phyloP scores from a whole-genome alignment of 2,329 filamentous ascomycete species.

The Penicillium oxalicum region DNA sequence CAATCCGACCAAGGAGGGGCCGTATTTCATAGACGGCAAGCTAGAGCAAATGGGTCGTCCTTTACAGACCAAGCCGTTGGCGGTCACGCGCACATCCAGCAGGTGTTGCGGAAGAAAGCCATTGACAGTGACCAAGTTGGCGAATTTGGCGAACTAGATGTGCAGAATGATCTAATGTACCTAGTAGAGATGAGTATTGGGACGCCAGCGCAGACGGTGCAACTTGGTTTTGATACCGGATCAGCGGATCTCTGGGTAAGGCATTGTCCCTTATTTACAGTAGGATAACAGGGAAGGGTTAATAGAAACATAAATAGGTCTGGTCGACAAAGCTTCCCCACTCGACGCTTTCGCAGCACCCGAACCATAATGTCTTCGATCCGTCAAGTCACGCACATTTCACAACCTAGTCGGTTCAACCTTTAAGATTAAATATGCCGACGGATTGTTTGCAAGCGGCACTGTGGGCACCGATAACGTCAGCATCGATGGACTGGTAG shows the following conservation, averaged over 20 bases:
- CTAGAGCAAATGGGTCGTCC: slow-evolving; percentile 46
- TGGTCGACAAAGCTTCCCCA: slow-evolving; percentile 49
- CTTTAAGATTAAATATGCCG: slow-evolving; percentile 65
- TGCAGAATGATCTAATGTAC: slow-evolving; percentile 62
- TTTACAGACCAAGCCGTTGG: slow-evolving; percentile 43
- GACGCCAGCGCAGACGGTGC: slow-evolving; percentile 56
- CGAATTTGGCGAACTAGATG: slow-evolving; percentile 55
- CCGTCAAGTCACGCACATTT: slow-evolving; percentile 57
- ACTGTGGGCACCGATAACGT: slow-evolving; percentile 59
- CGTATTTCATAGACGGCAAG: slow-evolving; percentile 50
- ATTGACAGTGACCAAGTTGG: slow-evolving; percentile 34
- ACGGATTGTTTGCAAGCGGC: slow-evolving; percentile 61
- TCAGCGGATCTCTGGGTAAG: slow-evolving; percentile 64
- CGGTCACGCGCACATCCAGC: slow-evolving; percentile 44
- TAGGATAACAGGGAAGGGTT: not conserved
- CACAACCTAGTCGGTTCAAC: slow-evolving; percentile 43
- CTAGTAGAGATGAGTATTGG: slow-evolving; percentile 60
- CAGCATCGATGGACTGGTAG: slow-evolving; percentile 54
- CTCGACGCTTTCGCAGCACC: slow-evolving; percentile 27
- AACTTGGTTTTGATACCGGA: slow-evolving; percentile 65
- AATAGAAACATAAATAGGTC: slow-evolving; percentile 36
- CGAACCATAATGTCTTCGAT: slow-evolving; percentile 54
- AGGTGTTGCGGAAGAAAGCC: slow-evolving; percentile 48
- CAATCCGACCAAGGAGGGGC: slow-evolving; percentile 56
- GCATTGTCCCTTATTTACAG: too few relatives aligned